Percentiles rank a stretch among this genome's conserved stretches.
phyloP scores from a whole-genome alignment of 169 alveolate genomes.

The Cystoisospora suis region DNA sequence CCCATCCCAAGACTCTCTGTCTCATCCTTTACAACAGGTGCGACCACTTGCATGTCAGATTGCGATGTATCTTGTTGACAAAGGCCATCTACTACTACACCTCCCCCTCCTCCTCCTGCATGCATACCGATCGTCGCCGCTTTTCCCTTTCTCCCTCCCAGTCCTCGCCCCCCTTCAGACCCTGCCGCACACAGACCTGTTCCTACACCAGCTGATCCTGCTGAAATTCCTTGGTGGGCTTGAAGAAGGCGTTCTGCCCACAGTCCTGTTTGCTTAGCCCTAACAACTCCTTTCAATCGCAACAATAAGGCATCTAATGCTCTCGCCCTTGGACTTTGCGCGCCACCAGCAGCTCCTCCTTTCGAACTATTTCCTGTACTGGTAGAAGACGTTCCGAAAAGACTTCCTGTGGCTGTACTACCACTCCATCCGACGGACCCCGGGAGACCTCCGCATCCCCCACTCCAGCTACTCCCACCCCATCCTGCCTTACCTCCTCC shows the following conservation, averaged over 20 bases:
- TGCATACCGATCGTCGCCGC: too few species aligned
- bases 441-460: background rate
- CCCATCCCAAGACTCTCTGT: too few species aligned
- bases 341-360: conserved; percentile 17
- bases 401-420: background rate
- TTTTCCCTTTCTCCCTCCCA: too few species aligned
- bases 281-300: conserved; percentile 36
- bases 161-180: conserved; percentile 1
- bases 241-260: background rate
- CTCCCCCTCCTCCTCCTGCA: background rate
- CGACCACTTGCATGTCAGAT: too few species aligned
- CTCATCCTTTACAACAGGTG: too few species aligned
- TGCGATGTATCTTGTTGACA: too few species aligned
- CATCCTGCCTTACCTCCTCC: conserved; percentile 16
- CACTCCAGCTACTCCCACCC: background rate
- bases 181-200: background rate
- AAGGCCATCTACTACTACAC: background rate
- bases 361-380: too few species aligned
- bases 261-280: conserved; percentile 36
- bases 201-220: background rate
- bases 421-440: background rate
- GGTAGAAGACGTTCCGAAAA: too few species aligned
- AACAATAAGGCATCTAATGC: conserved; percentile 49
- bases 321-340: conserved; percentile 45
- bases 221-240: background rate